phyloP scores from a whole-genome alignment of 2,329 filamentous ascomycete species.

The Microdochium trichocladiopsis region DNA sequence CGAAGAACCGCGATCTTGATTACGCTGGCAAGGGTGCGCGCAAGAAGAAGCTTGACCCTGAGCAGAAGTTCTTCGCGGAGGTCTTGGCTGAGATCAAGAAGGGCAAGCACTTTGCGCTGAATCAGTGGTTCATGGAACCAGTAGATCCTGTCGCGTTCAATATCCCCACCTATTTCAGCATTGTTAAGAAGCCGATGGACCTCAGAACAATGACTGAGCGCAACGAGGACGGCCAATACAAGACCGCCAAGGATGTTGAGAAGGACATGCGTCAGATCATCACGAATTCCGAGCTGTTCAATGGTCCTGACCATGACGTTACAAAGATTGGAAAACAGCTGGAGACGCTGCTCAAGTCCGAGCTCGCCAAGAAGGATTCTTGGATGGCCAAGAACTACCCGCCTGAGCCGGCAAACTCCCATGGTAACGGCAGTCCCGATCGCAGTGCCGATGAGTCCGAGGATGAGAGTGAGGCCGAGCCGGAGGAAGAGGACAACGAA shows the following conservation, averaged over 20 bases:
- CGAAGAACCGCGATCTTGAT: conserved; percentile 84
- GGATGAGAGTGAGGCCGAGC: conserved; percentile 64
- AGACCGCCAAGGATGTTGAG: conserved; percentile 78
- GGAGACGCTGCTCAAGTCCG: conserved; percentile 65
- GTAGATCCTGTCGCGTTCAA: conserved; percentile 92
- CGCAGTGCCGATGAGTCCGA: conserved; percentile 64
- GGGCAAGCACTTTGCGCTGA: conserved; percentile 59
- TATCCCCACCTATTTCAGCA: conserved; percentile 85
- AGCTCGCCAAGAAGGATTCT: conserved; percentile 72
- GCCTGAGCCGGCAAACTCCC: conserved; percentile 38
- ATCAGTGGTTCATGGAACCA: conserved; percentile 70
- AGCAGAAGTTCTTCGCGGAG: conserved; percentile 84
- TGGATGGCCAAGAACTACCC: conserved; percentile 73
- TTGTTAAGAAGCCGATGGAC: conserved; percentile 98
- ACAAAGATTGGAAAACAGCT: conserved; percentile 65
- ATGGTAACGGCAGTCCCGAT: conserved; percentile 54
- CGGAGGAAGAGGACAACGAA: conserved; percentile 25
- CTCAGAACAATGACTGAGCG: conserved; percentile 74
- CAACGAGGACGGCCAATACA: conserved; percentile 71
- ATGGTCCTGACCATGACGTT: conserved; percentile 66
- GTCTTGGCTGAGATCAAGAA: conserved; percentile 73
- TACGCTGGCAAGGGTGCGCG: conserved; percentile 71
- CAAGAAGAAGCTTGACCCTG: conserved; percentile 84
- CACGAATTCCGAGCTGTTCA: conserved; percentile 88
- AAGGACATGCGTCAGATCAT: conserved; percentile 77